A percentile compares a stretch with the other conserved stretches of the same genome.
These are phyloP conservation scores for Sporothrix mexicana DNA, from an alignment of 2,329 filamentous ascomycete species.

Conservation along the genomic window DNA sequence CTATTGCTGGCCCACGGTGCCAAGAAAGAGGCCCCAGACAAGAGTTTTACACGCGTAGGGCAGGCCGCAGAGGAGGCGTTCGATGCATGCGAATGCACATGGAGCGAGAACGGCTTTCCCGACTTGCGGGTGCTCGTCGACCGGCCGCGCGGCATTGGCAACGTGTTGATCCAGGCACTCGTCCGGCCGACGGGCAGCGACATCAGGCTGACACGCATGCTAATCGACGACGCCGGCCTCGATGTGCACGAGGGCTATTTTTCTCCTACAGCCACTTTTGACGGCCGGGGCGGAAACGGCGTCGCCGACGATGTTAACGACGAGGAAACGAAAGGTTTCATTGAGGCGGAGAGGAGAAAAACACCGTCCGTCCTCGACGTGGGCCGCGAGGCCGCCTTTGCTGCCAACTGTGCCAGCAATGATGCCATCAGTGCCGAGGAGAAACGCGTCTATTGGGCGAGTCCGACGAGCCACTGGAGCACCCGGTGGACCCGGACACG, in stretches of 20 bases:
- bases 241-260: neutral
- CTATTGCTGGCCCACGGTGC: neutral
- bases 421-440: neutral
- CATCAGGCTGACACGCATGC: neutral
- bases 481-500: neutral
- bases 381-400: neutral
- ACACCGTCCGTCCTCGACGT: neutral
- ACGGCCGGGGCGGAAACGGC: neutral
- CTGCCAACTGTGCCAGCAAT: neutral
- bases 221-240: neutral
- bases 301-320: neutral
- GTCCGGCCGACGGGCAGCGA: neutral
- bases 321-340: neutral
- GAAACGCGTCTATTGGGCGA: too few species aligned
- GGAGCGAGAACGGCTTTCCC: neutral
- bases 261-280: neutral
- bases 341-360: neutral
- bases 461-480: too few species aligned
- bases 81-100: neutral
- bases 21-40: neutral
- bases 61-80: neutral
- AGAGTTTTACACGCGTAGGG: neutral
- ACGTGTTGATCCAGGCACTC: neutral
- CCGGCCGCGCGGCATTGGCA: neutral
- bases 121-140: neutral